Conservation (phyloP, 768 basidiomycete species). For the Sporobolomyces pararoseus region DNA sequence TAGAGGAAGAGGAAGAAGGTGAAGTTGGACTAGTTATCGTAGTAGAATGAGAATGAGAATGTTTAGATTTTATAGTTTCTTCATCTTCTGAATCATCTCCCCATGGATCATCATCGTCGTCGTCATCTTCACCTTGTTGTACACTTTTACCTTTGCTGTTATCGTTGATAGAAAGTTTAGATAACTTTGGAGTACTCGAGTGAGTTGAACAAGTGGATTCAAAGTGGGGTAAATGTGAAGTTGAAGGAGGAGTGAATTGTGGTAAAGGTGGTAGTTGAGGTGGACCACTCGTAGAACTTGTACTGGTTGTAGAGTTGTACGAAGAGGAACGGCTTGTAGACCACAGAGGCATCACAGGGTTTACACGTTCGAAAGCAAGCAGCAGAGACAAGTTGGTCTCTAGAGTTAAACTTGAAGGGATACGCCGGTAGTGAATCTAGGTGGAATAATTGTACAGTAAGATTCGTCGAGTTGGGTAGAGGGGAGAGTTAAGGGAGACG, state of each 20-base stretch:
- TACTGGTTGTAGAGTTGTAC: not conserved
- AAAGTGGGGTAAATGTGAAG: too few species aligned
- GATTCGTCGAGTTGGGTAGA: too few species aligned
- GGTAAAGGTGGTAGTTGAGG: not conserved
- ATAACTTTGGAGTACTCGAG: not conserved
- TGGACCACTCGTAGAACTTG: not conserved
- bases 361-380: not conserved
- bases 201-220: too few species aligned
- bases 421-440: too few species aligned
- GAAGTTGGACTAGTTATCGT: not conserved
- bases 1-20: too few species aligned
- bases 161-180: not conserved
- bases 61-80: not conserved
- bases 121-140: not conserved
- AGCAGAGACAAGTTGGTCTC: too few species aligned
- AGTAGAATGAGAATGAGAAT: not conserved
- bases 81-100: slow-evolving; percentile 33
- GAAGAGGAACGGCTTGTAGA: not conserved
- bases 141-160: not conserved
- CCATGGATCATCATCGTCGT: slow-evolving; percentile 34
- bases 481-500: too few species aligned
- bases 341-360: slow-evolving; percentile 1
- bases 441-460: too few species aligned
- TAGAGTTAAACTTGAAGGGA: too few species aligned
- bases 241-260: not conserved